Base-by-base conservation (phyloP, 768 basidiomycete species). In the Boletus sensibilis region DNA sequence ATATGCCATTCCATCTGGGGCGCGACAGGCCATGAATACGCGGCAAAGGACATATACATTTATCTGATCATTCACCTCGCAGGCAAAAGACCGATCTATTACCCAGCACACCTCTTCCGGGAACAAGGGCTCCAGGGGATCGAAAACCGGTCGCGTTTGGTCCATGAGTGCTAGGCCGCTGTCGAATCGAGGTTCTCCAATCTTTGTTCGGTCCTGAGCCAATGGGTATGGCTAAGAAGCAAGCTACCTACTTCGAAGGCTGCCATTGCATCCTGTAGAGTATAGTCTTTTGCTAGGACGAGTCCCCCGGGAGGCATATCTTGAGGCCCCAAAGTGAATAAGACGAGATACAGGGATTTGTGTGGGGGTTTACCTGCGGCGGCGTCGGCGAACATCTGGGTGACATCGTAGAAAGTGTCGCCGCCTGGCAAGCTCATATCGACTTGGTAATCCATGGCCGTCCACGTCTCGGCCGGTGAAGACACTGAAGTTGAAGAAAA, bases 91-190 rank as follows among this genome's bases (percentile, higher is more conserved):
- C 60, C 84, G 78, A 69, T 96, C 95, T 57, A 96, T 75, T 21
- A 94, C 86, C 88, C 90, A 94, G 69, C 92, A 94, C 23, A 95
- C 68, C 68, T 96, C 92, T 63, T 91, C 82, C 0, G 92, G 87
- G 3, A 87, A 73, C 46, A 94, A 74, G 3, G 80, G 82, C 7
- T 75, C 64, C 40, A 83, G 72, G 4, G 90, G 84, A 64, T 93
- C 75, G 64, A 94, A 94, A 0, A 76, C 69, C 0, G 79, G 77
- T 3, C 70, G 63, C 14, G 68, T 64, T 37, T 82, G 76, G 25
- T 77, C 76, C 54, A 74, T 72, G 4, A 69, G 57, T 16, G 78
- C 76, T 57, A 90, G 76, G 11, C 94, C 94, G 52, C 85, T 93
- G 70, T 97, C 94, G 70, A 95, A 84, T 12, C 91, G 84, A 23